Evolutionary conservation across 306 rosid species (phyloP), one percentile per base, ranked within the genome.

Genomic region (Ammopiptanthus mongolicus): DNA sequence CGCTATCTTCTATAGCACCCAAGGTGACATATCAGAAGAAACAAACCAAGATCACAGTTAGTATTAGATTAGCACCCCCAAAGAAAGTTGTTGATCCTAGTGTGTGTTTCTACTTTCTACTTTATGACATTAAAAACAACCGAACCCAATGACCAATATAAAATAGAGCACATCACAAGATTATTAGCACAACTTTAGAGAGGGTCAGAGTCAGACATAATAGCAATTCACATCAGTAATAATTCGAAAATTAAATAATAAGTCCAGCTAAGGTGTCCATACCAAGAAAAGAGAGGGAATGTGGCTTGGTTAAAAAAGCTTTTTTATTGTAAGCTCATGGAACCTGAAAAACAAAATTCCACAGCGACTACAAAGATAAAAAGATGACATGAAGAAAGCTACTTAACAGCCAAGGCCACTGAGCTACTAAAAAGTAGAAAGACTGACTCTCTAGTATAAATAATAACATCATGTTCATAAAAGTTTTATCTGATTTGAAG

Each of bases 261-360:
- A 68, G 60, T 69, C 46, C n/a, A 21, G 48, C 44, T 56, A 67
- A 55, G 46, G 78, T 22, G 71, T 4, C 73, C 97, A 72, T 87
- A 96, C 99, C 97, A 96, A 84, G 87, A 96, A 96, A 50, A 96
- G 88, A 80, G n/a, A n/a, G n/a, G n/a, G n/a, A n/a, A n/a, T n/a
- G n/a, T n/a, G n/a, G n/a, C n/a, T n/a, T n/a, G n/a, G n/a, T n/a
- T n/a, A n/a, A n/a, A n/a, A n/a, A n/a, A n/a, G n/a, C n/a, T n/a
- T n/a, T n/a, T n/a, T n/a, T n/a, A n/a, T n/a, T n/a, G n/a, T n/a
- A n/a, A n/a, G n/a, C n/a, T n/a, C n/a, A n/a, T n/a, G n/a, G n/a
- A n/a, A n/a, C n/a, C n/a, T n/a, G n/a, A n/a, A n/a, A n/a, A n/a
- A n/a, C n/a, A n/a, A n/a, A n/a, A n/a, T n/a, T n/a, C n/a, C n/a